Percentiles rank a stretch among this genome's conserved stretches.
phyloP scores from a whole-genome alignment of 345 rosid genomes.

The Litchi chinensis region DNA sequence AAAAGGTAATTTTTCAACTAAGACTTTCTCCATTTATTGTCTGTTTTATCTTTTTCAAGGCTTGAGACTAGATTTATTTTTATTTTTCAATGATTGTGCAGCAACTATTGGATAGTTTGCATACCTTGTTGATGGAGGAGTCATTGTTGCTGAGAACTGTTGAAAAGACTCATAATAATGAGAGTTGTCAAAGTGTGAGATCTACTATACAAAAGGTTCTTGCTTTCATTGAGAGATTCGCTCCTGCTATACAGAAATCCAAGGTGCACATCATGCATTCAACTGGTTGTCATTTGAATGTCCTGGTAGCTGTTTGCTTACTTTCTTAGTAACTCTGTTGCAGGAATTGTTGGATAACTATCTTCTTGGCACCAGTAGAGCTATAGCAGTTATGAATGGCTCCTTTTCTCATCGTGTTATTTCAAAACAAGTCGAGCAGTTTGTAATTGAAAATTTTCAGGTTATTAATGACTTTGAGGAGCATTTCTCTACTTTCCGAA shows the following conservation, averaged over 20 bases:
- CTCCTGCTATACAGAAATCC: slow-evolving; percentile 55
- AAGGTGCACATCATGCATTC: slow-evolving; percentile 53
- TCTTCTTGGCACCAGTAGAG: slow-evolving; percentile 51
- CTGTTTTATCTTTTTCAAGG: neutral
- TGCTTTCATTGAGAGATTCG: slow-evolving; percentile 53
- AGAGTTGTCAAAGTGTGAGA: slow-evolving; percentile 59
- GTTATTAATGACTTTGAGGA: slow-evolving; percentile 64
- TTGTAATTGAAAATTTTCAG: slow-evolving; percentile 58
- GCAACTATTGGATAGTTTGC: slow-evolving; percentile 73
- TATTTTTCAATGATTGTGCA: slow-evolving; percentile 38
- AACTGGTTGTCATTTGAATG: slow-evolving; percentile 8
- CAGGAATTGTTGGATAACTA: slow-evolving; percentile 75
- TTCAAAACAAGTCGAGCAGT: slow-evolving; percentile 46
- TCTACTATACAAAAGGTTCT: slow-evolving; percentile 47
- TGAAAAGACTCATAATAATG: slow-evolving; percentile 47
- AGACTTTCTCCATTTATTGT: slow-evolving; percentile 1
- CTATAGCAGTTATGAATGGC: slow-evolving; percentile 33
- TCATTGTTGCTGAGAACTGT: slow-evolving; percentile 59
- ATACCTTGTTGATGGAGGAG: slow-evolving; percentile 57
- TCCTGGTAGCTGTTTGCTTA: slow-evolving; percentile 21
- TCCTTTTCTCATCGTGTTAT: slow-evolving; percentile 42
- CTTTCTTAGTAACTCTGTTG: slow-evolving; percentile 23
- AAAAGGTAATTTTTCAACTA: slow-evolving; percentile 59
- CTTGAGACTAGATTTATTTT: neutral
- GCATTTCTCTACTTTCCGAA: slow-evolving; percentile 40